These are phyloP conservation scores for Candida sphagnicola DNA, from an alignment of 805 yeast genomes.

Conservation along the genomic window DNA sequence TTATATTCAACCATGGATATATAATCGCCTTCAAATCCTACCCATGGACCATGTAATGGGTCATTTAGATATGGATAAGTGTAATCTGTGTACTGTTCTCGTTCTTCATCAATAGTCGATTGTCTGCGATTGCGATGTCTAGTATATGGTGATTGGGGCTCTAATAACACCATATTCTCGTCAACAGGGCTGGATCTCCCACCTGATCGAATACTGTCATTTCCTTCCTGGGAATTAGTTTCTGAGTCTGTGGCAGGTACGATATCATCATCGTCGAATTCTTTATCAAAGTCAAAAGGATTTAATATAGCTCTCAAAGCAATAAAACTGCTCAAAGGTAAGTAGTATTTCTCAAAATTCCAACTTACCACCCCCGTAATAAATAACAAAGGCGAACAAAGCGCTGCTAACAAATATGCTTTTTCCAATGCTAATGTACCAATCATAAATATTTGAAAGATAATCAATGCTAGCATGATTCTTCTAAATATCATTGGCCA, in stretches of 20 bases:
- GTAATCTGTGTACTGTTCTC: conserved; percentile 49
- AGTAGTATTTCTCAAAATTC: conserved; percentile 51
- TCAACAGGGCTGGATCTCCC: conserved; percentile 8
- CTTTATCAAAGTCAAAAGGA: conserved; percentile 37
- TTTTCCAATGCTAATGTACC: conserved; percentile 78
- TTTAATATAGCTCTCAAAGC: conserved; percentile 56
- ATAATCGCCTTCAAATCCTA: conserved; percentile 52
- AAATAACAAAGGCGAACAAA: conserved; percentile 47
- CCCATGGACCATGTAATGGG: conserved; percentile 52
- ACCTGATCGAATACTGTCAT: conserved; percentile 1
- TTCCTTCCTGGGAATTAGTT: not conserved
- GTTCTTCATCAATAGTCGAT: conserved; percentile 54
- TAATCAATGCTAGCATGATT: conserved; percentile 69
- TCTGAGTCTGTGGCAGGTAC: not conserved
- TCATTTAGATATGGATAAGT: conserved; percentile 46
- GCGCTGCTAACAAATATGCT: conserved; percentile 45
- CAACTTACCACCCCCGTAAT: conserved; percentile 42
- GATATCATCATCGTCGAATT: conserved; percentile 32
- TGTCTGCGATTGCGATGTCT: conserved; percentile 37
- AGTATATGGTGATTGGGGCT: conserved; percentile 3
- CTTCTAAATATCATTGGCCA: conserved; percentile 91
- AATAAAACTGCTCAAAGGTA: conserved; percentile 51
- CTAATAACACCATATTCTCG: conserved; percentile 18
- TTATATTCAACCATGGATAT: conserved; percentile 38
- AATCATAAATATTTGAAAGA: conserved; percentile 90